Evolutionary conservation across 768 basidiomycete species (phyloP), one percentile per base, ranked within the genome.

Genomic region (Astraeus odoratus): DNA sequence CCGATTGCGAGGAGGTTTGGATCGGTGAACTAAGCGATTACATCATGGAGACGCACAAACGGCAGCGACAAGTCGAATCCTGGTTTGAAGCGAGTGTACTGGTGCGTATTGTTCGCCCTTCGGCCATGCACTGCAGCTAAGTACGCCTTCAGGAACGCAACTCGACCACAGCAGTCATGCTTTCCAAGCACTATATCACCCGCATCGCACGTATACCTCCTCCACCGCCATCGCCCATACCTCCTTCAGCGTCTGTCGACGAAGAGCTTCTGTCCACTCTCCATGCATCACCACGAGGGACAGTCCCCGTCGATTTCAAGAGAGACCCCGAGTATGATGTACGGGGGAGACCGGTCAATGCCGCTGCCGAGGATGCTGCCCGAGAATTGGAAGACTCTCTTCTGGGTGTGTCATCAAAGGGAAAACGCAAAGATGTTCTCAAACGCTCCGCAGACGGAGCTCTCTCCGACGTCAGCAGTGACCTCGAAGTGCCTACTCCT

Each of bases 1-100:
- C 88, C 23, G 88, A 89, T 48, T 87, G 81, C 51, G 75, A 76
- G 52, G 87, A 89, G 48, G 58, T 91, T 13, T 91, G 89, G 89
- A 65, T 69, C 35, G 72, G 68, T 20, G 86, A 86, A 56, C 71
- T 90, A 13, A 70, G 73, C 42, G 77, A 78, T 46, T 91, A 90
- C 55, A 71, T 78, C 42, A 57, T 81, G 24, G 81, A 86, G 55
- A 86, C 84, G 5, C 78, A 82, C 57, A 80, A 80, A 58, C 78
- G 86, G 40, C 78, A 80, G 61, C 78, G 75, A 41, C 81, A 85
- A 51, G 76, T 90, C 5, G 81, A 81, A 48, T 74, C 78, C 39
- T 85, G 78, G 71, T 90, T 88, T 53, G 80, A 85, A 57, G 72
- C 74, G 22, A 81, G 75, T 57, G 66, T 80, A 45, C 66, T 78